phyloP scores from a whole-genome alignment of 345 rosid species.

The Draba incana region DNA sequence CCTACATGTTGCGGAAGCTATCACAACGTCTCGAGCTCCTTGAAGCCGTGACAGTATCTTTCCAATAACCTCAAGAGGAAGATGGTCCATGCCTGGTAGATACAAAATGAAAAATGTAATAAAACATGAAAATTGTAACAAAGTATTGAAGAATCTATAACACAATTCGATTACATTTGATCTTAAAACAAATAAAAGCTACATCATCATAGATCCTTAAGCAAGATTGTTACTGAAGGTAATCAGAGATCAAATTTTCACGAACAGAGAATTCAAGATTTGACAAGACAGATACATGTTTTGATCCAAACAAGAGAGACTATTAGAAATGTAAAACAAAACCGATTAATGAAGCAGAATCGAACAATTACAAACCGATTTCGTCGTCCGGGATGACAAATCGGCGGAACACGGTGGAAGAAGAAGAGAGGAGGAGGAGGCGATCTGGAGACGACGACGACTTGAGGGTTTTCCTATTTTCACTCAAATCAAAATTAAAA shows the following conservation, averaged over 20 bases:
- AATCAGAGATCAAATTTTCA: too few species aligned
- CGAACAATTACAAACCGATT: too few species aligned
- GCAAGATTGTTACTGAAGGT: too few species aligned
- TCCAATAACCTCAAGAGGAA: constrained; percentile 91
- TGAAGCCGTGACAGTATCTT: constrained; percentile 77
- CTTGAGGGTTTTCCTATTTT: neutral
- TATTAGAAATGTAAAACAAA: neutral
- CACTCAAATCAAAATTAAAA: constrained; percentile 1
- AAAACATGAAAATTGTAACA: neutral
- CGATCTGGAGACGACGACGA: constrained; percentile 34
- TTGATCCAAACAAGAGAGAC: too few species aligned
- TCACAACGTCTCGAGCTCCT: constrained; percentile 80
- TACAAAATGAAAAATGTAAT: neutral
- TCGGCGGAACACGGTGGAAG: too few species aligned
- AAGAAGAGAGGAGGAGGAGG: too few species aligned
- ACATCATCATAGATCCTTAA: too few species aligned
- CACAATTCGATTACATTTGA: neutral
- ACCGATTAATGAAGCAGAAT: constrained; percentile 1
- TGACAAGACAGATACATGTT: too few species aligned
- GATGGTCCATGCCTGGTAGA: constrained; percentile 59
- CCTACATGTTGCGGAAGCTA: constrained; percentile 79
- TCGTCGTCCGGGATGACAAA: neutral
- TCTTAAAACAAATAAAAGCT: too few species aligned
- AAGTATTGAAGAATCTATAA: constrained; percentile 8
- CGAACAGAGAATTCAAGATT: too few species aligned